A percentile compares a stretch with the other conserved stretches of the same genome.
Evolutionary conservation across 2,329 filamentous ascomycete species (phyloP).

Genomic region (Aspergillus sclerotialis): DNA sequence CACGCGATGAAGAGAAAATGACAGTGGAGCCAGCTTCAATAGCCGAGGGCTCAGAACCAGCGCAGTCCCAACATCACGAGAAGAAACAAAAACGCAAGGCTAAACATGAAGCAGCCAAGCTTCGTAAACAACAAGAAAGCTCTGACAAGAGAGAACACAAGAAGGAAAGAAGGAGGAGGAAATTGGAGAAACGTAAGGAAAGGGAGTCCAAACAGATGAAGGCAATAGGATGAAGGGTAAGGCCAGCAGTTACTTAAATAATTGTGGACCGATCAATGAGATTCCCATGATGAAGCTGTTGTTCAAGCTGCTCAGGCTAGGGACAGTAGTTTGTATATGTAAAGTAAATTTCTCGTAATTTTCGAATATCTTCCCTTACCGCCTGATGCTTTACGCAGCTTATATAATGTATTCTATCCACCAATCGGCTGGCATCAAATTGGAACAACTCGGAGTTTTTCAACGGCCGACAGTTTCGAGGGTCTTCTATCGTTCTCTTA

Average conservation of each 20-base stretch:
- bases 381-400: conserved; percentile 2
- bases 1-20: conserved; percentile 9
- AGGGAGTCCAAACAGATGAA: background rate
- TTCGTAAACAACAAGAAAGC: background rate
- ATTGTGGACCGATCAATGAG: no score
- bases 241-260: no score
- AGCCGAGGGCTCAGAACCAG: conserved; percentile 3
- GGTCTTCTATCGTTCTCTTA: conserved; percentile 11
- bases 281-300: no score
- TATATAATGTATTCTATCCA: conserved; percentile 2
- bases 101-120: conserved; percentile 12
- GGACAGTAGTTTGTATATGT: background rate
- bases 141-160: conserved; percentile 2
- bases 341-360: background rate
- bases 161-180: background rate
- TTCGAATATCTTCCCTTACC: background rate
- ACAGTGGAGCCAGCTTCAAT: background rate
- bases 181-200: background rate
- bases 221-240: background rate
- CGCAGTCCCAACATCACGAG: conserved; percentile 3
- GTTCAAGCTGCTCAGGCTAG: no score
- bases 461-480: conserved; percentile 17
- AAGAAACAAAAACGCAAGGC: conserved; percentile 37
- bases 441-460: conserved; percentile 17
- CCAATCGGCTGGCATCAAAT: conserved; percentile 9